These are phyloP conservation scores for Mycosphaerella sp. DNA, from an alignment of 2,329 filamentous ascomycete genomes.

Conservation along the genomic window DNA sequence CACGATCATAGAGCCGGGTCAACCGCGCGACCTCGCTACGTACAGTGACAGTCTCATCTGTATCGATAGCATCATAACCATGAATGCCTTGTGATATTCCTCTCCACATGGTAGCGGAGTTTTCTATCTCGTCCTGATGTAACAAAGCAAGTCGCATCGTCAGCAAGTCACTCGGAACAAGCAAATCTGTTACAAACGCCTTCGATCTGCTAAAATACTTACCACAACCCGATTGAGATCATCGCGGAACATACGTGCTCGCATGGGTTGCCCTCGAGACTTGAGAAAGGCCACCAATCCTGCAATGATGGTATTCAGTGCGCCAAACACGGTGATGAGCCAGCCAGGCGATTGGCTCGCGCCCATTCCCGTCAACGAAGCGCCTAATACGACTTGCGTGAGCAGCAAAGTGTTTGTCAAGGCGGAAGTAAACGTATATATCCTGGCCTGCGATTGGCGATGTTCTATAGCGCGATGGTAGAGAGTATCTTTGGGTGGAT, in stretches of 20 bases:
- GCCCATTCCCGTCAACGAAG: constrained; percentile 37
- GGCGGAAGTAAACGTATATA: constrained; percentile 35
- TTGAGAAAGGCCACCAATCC: constrained; percentile 39
- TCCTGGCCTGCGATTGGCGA: constrained; percentile 30
- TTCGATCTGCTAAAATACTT: no score
- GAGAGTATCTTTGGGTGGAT: constrained; percentile 30
- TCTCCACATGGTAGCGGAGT: constrained; percentile 39
- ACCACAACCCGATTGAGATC: constrained; percentile 36
- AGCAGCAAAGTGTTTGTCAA: constrained; percentile 36
- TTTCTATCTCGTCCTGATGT: constrained; percentile 36
- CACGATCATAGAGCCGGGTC: constrained; percentile 36
- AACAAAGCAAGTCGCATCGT: no score
- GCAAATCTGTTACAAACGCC: no score
- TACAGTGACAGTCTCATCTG: constrained; percentile 40
- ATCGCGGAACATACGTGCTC: constrained; percentile 38
- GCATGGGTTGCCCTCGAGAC: constrained; percentile 37
- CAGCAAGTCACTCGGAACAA: no score
- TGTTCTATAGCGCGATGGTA: constrained; percentile 34
- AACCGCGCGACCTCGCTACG: constrained; percentile 33
- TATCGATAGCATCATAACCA: constrained; percentile 43
- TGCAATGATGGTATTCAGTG: constrained; percentile 38
- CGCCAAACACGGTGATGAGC: constrained; percentile 38
- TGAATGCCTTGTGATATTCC: constrained; percentile 40
- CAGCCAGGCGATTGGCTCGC: constrained; percentile 33
- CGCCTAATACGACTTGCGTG: constrained; percentile 37